These are phyloP conservation scores for Cladorrhinum sp. DNA, from an alignment of 2,329 filamentous ascomycete genomes.

Conservation along the genomic window DNA sequence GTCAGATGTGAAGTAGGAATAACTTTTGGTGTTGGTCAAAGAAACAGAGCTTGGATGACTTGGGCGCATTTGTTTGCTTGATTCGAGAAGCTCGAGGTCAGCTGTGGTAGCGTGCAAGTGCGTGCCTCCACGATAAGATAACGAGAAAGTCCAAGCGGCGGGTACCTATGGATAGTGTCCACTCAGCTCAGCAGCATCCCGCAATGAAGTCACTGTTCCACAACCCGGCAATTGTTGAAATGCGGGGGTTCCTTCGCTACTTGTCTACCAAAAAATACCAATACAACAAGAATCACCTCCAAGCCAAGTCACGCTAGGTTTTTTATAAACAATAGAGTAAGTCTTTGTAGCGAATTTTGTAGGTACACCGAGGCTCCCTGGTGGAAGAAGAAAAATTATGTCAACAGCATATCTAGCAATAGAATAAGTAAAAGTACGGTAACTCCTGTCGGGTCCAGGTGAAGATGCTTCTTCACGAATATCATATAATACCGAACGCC, in stretches of 20 bases:
- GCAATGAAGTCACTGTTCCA: neutral
- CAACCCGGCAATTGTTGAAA: neutral
- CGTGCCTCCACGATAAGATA: neutral
- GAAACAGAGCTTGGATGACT: neutral
- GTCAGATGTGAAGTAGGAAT: neutral
- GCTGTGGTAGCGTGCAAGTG: neutral
- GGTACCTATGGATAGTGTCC: no score
- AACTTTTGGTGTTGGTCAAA: neutral
- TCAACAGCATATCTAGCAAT: neutral
- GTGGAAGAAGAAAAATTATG: neutral
- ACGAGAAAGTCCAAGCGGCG: neutral
- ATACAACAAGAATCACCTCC: no score
- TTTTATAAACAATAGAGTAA: neutral
- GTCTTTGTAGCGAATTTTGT: neutral
- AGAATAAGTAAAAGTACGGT: conserved; percentile 19
- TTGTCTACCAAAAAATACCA: no score
- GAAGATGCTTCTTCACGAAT: neutral
- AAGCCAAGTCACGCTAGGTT: no score
- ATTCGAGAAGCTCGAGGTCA: neutral
- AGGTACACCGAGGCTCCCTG: neutral
- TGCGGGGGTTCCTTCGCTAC: no score
- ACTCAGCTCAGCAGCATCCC: no score
- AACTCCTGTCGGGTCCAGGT: neutral
- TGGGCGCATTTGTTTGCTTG: neutral
- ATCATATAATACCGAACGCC: conserved; percentile 30